Base-by-base conservation (phyloP, 371 early-diverging fungal species). In the Haplosporangium sp. region DNA sequence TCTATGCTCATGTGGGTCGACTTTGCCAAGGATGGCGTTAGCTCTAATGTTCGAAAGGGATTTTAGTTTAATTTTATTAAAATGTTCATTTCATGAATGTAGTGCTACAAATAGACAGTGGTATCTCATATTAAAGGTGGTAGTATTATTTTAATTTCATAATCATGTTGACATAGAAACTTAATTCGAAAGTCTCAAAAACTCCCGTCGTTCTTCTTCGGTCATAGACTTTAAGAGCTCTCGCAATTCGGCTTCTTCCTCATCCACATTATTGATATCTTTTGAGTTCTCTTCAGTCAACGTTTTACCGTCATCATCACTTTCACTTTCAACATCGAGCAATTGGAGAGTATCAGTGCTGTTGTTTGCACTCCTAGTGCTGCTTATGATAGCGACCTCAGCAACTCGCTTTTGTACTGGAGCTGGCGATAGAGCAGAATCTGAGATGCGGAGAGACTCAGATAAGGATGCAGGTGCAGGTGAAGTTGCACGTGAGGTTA, bases 1-100 rank as follows among this genome's bases (percentile, higher is more conserved):
- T 27, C 56, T n/a, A 71, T 81, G 81, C 37, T 65, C n/a, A 74
- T 65, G 72, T 81, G 81, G 81, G 72, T 81, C 9, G 81, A 81
- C 38, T 81, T 71, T 65, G n/a, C 45, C 35, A 71, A 63, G 58
- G 75, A 81, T 17, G 71, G 72, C 7, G 69, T 81, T 35, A 50
- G 48, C n/a, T 52, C 81, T 38, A 37, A 74, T 47, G 81, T 81
- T 11, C 64, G 75, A 7, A 74, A 69, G 55, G 75, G 75, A 19
- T 74, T 81, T 50, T 74, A 53, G 27, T 27, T 27, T 27, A 27
- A 27, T 27, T 27, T 27, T 27, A 27, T 27, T 27, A 27, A 27
- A n/a, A n/a, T n/a, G n/a, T n/a, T n/a, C n/a, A n/a, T n/a, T n/a
- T n/a, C n/a, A n/a, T n/a, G n/a, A n/a, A 27, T 27, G 27, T 27